phyloP scores from a whole-genome alignment of 768 basidiomycete genomes.

The Suillus sp. region DNA sequence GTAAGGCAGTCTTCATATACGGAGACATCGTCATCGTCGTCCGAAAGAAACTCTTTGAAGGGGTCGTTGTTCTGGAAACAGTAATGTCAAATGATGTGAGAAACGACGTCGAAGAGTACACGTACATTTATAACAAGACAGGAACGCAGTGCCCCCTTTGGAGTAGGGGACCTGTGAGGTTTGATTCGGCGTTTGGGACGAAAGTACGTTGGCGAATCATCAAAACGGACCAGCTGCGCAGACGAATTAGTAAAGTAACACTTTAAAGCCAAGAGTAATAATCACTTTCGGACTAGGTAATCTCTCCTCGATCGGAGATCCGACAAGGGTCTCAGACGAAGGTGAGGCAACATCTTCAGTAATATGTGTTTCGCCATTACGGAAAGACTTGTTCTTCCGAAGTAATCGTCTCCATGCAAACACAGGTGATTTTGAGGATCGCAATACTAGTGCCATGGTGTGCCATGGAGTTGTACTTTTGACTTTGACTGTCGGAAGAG shows the following conservation, averaged over 20 bases:
- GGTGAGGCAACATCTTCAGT: slow-evolving; percentile 11
- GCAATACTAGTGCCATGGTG: neutral
- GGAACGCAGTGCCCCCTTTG: slow-evolving; percentile 26
- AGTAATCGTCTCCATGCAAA: slow-evolving; percentile 24
- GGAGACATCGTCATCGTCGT: slow-evolving; percentile 23
- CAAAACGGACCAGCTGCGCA: slow-evolving; percentile 29
- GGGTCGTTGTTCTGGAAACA: slow-evolving; percentile 19
- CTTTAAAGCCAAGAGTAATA: neutral
- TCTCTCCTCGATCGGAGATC: slow-evolving; percentile 14
- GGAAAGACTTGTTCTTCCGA: neutral
- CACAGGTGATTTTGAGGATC: slow-evolving; percentile 18
- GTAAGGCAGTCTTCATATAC: slow-evolving; percentile 34
- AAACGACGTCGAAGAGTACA: neutral
- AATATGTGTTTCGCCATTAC: neutral
- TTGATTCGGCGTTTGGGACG: slow-evolving; percentile 23
- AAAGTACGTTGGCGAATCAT: slow-evolving; percentile 29
- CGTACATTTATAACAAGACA: slow-evolving; percentile 32
- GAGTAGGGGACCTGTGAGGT: slow-evolving; percentile 16
- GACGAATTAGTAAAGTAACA: neutral
- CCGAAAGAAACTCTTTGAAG: neutral
- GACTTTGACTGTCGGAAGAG: neutral
- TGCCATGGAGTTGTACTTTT: neutral
- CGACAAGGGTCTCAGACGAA: slow-evolving; percentile 11
- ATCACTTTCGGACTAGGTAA: slow-evolving; percentile 23
- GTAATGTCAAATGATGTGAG: slow-evolving; percentile 9